Evolutionary conservation across 176 grass and related monocot species (phyloP), one percentile per base, ranked within the genome.

Genomic region (Carex scoparia): DNA sequence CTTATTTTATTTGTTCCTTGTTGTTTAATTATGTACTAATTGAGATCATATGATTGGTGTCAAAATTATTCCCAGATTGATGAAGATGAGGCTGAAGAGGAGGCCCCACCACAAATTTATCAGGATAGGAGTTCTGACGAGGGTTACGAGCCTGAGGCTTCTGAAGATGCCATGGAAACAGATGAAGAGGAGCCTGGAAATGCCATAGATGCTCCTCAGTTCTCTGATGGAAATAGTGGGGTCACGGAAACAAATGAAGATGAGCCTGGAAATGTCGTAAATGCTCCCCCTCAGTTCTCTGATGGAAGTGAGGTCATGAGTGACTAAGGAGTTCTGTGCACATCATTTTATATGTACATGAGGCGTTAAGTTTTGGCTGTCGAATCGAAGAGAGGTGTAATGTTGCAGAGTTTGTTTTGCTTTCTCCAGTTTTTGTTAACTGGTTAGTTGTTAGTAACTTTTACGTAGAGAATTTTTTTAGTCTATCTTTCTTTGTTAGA

Each of bases 91-190:
- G 85, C 82, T 78, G 95, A 88, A 56, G 88, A 94, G 44, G 86
- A 93, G 3, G 4, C 23, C 6, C 75, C 86, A 60, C 89, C 86
- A 0, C 87, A 92, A 46, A 81, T 98, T 72, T 97, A 97, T 8
- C 87, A 92, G 89, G 92, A 95, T 58, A 87, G 81, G 85, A 91
- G 94, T 88, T 94, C 90, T 58, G 95, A 98, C 0, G 92, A 84
- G 3, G 23, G 23, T 23, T 23, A 23, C 23, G 89, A 93, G 12
- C 87, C 92, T 86, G 86, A 89, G 66, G 92, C 89, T 74, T 91
- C 91, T 61, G 81, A 44, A 38, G 90, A 97, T 86, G 90, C 84
- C 53, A 98, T 94, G 88, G 95, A 92, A 84, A 90, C 89, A 10
- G 91, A 95, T 35, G 77, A 44, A 54, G 87, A 84, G 85, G 89